Base-by-base conservation (phyloP, 352 stramenopile genomes). In the Phytophthora crassamura region DNA sequence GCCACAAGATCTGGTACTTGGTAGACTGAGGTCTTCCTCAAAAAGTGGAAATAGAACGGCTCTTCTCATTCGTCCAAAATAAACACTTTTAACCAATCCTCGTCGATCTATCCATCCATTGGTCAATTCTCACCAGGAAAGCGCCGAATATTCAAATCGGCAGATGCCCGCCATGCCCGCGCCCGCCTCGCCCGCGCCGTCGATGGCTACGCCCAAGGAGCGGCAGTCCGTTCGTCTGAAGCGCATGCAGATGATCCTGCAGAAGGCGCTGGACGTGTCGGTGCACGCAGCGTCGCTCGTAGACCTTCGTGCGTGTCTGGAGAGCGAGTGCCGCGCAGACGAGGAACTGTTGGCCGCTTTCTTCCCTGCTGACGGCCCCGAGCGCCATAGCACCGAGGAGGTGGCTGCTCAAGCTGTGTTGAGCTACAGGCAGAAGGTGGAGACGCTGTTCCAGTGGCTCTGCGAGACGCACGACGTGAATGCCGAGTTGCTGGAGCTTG, bases 241-340 rank as follows among this genome's bases (percentile, higher is more conserved):
- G 58, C 78, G 82, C 56, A 84, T 89, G 82, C 68, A 78, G 53
- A 45, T 84, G 59, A 87, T 84, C 33, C 69, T 89, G 0, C 75
- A 85, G 66, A 91, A 89, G 65, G 82, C 82, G 42, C 68, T 91
- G 43, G 77, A 89, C 40, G 76, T 87, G 22, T 85, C 80, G 18
- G 71, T 89, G 20, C 78, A 84, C 41, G 53, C 59, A 20, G 80
- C 80, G 11, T 83, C 77, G 16, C 52, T 74, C 25, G 72, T 81
- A 30, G 69, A 84, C 40, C 47, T 91, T n/a, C 74, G 72, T 14
- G 68, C 64, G 52, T 79, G 73, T 56, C 72, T 89, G 30, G 78
- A 89, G 65, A 72, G 59, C 30, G 78, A 84, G 34, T 89, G 78
- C 53, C 54, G 61, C 33, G 77, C 71, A 5, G 76, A 88, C 32